Evolutionary conservation across 2,329 filamentous ascomycete species (phyloP).

Genomic region (Didymosphaeria variabile): DNA sequence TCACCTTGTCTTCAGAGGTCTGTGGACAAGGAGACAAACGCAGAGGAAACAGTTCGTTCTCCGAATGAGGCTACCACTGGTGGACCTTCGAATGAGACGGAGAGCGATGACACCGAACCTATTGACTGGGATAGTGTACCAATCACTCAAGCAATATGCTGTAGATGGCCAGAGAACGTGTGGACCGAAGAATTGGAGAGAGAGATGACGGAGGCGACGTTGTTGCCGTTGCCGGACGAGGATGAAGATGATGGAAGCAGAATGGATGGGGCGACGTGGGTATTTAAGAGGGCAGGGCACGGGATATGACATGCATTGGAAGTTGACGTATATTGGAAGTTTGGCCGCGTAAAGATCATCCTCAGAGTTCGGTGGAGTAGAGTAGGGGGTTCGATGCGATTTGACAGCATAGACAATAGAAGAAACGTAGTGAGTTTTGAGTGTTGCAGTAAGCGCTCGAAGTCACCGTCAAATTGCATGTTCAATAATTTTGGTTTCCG

Average conservation of each 20-base stretch:
- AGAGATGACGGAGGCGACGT: background rate
- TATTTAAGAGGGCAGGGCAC: background rate
- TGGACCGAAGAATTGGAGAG: background rate
- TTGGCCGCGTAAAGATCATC: too few relatives aligned
- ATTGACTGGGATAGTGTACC: background rate
- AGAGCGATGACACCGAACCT: background rate
- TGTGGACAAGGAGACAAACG: too few relatives aligned
- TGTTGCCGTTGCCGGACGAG: conserved; percentile 4
- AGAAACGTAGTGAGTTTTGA: too few relatives aligned
- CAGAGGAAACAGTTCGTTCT: too few relatives aligned
- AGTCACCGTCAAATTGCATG: conserved; percentile 4
- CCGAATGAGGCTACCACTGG: too few relatives aligned
- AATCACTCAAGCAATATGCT: background rate
- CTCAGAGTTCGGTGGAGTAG: too few relatives aligned
- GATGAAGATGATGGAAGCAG: conserved; percentile 5
- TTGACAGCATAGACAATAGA: too few relatives aligned
- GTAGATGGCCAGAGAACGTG: background rate
- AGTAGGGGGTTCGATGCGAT: too few relatives aligned
- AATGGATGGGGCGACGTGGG: background rate
- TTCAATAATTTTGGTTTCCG: conserved; percentile 2
- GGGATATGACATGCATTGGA: background rate
- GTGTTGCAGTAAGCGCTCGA: background rate
- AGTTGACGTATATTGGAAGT: background rate
- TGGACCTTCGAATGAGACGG: background rate
- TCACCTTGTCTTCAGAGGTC: background rate